Evolutionary conservation across 164 flowering plant species (phyloP), one percentile per base, ranked within the genome.

Genomic region (Amborella trichopoda): DNA sequence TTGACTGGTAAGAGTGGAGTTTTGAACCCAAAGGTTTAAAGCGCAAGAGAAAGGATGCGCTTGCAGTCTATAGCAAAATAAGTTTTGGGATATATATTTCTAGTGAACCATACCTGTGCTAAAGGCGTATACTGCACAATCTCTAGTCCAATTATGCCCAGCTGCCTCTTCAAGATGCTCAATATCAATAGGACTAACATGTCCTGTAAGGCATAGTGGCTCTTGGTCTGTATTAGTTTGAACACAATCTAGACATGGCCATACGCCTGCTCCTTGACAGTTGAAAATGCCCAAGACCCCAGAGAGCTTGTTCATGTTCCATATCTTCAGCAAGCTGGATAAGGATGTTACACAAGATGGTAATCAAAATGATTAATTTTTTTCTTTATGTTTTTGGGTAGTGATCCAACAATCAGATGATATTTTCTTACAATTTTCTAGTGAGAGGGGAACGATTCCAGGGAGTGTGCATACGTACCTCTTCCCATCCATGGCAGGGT

Each of bases 201-300:
- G 21, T 6, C 75, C 81, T 50, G 36, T 54, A 41, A 54, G 51
- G 21, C 24, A 26, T 6, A 64, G 51, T 34, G 62, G 32, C 46
- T 57, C 55, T 28, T 43, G 24, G 33, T 25, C 12, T 21, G 20
- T 26, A 17, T 39, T 38, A 21, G 40, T 46, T 51, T 53, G 58
- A 58, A 45, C 54, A n/a, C 41, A 39, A 17, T 73, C 60, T 58
- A 59, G 6, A 30, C 73, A 62, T 12, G 76, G 82, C 82, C 82
- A 80, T 21, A 30, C 65, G 55, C 81, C 89, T 28, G 76, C 74
- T 54, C 89, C 81, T 66, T 77, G 83, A 75, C 83, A 77, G 26
- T 81, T 77, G 63, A 77, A 81, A 30, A 77, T 52, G 24, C 83
- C 81, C 10, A 81, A 23, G 34, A 81, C 75, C 59, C 81, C 83